Evolutionary conservation across 192 early-diverging fungal genomes (phyloP).

Genomic region (Backusella parvicylindrica): DNA sequence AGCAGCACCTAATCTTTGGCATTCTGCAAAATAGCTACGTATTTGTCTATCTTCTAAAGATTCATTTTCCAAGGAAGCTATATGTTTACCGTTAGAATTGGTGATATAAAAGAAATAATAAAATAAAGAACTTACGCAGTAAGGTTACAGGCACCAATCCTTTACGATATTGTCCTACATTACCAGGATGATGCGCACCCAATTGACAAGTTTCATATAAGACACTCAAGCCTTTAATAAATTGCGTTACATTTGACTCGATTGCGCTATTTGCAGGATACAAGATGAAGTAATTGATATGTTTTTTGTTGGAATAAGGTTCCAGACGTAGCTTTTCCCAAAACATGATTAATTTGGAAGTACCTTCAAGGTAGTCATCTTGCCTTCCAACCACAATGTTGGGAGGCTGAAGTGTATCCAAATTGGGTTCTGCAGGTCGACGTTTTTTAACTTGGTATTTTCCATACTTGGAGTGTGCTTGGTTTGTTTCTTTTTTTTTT

Average conservation of each 20-base stretch:
- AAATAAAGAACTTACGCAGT: constrained; percentile 25
- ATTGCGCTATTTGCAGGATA: constrained; percentile 42
- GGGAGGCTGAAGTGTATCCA: constrained; percentile 40
- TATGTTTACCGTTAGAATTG: not conserved
- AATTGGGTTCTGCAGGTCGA: constrained; percentile 40
- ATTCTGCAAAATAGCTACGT: constrained; percentile 44
- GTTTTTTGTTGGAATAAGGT: constrained; percentile 50
- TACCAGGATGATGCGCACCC: constrained; percentile 43
- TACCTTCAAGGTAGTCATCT: constrained; percentile 50
- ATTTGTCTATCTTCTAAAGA: constrained; percentile 36
- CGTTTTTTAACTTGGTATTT: constrained; percentile 51
- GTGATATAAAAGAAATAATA: not conserved
- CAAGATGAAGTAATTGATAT: constrained; percentile 49
- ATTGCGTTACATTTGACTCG: constrained; percentile 29
- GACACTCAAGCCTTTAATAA: constrained; percentile 44
- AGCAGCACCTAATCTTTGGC: constrained; percentile 40
- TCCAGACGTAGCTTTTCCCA: constrained; percentile 57
- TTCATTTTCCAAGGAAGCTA: constrained; percentile 34
- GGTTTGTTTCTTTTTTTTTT: constrained; percentile 37
- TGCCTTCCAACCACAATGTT: constrained; percentile 51
- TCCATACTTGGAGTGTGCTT: constrained; percentile 51
- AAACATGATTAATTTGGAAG: constrained; percentile 47
- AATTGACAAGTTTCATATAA: constrained; percentile 48
- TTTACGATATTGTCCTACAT: constrained; percentile 33
- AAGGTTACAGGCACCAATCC: constrained; percentile 44